Conservation (phyloP, 2,329 filamentous ascomycete genomes). For the Chrysoporthe austroafricana region DNA sequence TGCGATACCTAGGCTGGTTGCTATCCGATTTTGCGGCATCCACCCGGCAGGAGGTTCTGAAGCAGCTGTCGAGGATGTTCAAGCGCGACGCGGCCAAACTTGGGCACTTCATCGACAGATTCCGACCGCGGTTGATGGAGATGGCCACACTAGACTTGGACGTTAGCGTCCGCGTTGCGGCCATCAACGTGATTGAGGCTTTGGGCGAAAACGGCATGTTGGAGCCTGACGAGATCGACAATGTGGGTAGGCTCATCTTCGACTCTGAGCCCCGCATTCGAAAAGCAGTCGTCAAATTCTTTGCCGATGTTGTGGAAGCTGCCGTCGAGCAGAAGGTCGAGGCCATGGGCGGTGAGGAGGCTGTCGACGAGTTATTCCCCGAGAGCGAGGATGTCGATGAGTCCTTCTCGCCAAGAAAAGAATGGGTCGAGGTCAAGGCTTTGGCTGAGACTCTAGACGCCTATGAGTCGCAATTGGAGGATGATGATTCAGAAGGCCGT, state of each 20-base stretch:
- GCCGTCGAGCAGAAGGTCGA: slow-evolving; percentile 79
- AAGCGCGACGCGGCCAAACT: slow-evolving; percentile 80
- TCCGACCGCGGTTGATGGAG: slow-evolving; percentile 84
- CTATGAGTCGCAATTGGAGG: slow-evolving; percentile 74
- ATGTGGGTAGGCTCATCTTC: slow-evolving; percentile 84
- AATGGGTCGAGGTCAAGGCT: slow-evolving; percentile 92
- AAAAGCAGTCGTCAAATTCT: slow-evolving; percentile 88
- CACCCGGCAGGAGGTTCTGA: slow-evolving; percentile 83
- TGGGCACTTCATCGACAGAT: slow-evolving; percentile 91
- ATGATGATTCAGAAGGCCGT: slow-evolving; percentile 53
- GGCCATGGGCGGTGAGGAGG: slow-evolving; percentile 79
- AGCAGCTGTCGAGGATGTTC: slow-evolving; percentile 80
- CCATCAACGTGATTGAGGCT: slow-evolving; percentile 80
- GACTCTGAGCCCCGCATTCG: slow-evolving; percentile 84
- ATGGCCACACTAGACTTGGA: slow-evolving; percentile 90
- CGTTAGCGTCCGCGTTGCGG: slow-evolving; percentile 74
- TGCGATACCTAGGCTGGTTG: slow-evolving; percentile 95
- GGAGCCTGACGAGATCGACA: slow-evolving; percentile 89
- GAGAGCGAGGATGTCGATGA: slow-evolving; percentile 75
- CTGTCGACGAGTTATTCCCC: slow-evolving; percentile 73
- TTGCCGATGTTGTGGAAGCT: slow-evolving; percentile 84
- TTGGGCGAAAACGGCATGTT: slow-evolving; percentile 84
- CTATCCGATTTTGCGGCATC: slow-evolving; percentile 78
- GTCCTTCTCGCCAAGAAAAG: slow-evolving; percentile 69
- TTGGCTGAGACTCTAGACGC: slow-evolving; percentile 80